A percentile compares a stretch with the other conserved stretches of the same genome.
These are phyloP conservation scores for Diaporthe velutina DNA, from an alignment of 2,329 filamentous ascomycete genomes.

Conservation along the genomic window DNA sequence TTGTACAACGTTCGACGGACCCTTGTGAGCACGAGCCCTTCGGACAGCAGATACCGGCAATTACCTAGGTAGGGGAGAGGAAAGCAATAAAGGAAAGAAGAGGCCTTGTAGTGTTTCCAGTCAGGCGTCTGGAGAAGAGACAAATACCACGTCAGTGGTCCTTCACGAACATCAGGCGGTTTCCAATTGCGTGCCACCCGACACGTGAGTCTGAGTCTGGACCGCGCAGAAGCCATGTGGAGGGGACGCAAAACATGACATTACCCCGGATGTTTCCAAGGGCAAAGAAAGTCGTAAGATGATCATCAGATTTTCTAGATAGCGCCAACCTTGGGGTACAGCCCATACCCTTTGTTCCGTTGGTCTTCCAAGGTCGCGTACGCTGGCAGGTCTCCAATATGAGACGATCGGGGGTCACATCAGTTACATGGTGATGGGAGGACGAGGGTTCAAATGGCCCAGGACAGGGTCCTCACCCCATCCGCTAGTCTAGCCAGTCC, in stretches of 20 bases:
- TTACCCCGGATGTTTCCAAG: neutral
- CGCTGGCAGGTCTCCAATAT: neutral
- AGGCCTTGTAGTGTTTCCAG: neutral
- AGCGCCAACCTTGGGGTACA: conserved; percentile 22
- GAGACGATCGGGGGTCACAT: neutral
- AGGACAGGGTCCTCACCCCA: conserved; percentile 9
- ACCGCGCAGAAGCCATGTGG: neutral
- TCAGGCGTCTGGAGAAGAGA: neutral
- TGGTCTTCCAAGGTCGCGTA: neutral
- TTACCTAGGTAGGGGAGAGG: too few species aligned
- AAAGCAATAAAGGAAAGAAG: neutral
- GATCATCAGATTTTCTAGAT: conserved; percentile 27
- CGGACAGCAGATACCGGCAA: neutral
- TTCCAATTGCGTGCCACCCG: neutral
- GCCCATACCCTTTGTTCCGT: neutral
- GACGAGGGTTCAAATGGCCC: neutral
- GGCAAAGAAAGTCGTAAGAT: conserved; percentile 29
- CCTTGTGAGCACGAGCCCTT: neutral
- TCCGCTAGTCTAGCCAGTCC: neutral
- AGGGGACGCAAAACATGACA: neutral
- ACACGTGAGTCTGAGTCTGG: neutral
- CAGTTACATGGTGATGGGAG: conserved; percentile 12
- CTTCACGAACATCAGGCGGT: too few species aligned
- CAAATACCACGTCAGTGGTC: too few species aligned
- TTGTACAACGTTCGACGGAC: neutral